These are phyloP conservation scores for Lathyrus sativus DNA, from an alignment of 306 rosid genomes.

Conservation along the genomic window DNA sequence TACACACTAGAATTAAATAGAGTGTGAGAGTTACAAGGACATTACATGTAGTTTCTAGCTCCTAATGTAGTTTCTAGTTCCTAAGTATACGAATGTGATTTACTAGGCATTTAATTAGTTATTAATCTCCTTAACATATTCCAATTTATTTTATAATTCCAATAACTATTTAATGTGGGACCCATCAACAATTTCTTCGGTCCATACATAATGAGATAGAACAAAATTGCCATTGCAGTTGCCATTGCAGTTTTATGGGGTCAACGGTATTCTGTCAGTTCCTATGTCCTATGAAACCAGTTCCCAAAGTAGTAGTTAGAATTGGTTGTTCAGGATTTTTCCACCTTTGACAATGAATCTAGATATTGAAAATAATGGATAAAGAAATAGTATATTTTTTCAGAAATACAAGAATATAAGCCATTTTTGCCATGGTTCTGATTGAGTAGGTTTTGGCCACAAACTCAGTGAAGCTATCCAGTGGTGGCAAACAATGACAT, in stretches of 20 bases:
- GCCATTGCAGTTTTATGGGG: slow-evolving; percentile 17
- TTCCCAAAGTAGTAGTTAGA: slow-evolving; percentile 12
- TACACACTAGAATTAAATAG: too few relatives aligned
- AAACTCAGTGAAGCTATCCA: background rate
- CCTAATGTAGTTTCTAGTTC: too few relatives aligned
- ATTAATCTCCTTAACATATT: too few relatives aligned
- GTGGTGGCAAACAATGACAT: background rate
- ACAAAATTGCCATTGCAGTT: slow-evolving; percentile 10
- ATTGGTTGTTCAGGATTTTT: background rate
- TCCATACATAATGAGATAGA: slow-evolving; percentile 19
- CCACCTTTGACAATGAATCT: background rate
- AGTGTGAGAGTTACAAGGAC: too few relatives aligned
- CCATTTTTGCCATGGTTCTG: background rate
- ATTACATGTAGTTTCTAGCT: too few relatives aligned
- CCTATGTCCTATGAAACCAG: background rate
- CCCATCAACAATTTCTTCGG: background rate
- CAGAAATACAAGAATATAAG: background rate
- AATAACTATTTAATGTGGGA: background rate
- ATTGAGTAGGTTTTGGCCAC: background rate
- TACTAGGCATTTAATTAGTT: too few relatives aligned
- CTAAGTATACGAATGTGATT: too few relatives aligned
- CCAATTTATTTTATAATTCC: too few relatives aligned
- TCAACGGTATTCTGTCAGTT: slow-evolving; percentile 22
- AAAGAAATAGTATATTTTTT: background rate
- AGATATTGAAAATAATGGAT: background rate